phyloP scores from a whole-genome alignment of 768 basidiomycete genomes.

The Strobilomyces dryophilus region DNA sequence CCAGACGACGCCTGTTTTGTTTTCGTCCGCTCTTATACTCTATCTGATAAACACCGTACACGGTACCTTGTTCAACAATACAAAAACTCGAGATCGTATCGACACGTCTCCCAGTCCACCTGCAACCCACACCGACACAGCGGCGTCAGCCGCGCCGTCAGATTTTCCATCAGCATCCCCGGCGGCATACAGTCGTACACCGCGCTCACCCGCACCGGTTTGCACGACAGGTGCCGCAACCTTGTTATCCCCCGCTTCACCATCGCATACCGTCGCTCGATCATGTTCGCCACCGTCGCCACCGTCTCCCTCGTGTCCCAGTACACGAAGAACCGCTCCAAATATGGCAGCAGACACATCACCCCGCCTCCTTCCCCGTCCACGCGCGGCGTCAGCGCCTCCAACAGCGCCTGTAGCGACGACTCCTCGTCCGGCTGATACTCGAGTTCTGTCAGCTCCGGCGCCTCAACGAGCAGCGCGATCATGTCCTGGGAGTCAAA shows the following conservation, averaged over 20 bases:
- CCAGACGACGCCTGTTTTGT: too few relatives aligned
- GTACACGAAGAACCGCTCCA: conserved; percentile 19
- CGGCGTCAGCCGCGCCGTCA: conserved; percentile 17
- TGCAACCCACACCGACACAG: conserved; percentile 16
- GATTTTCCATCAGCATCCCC: conserved; percentile 10
- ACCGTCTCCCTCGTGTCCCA: conserved; percentile 27
- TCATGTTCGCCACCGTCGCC: conserved; percentile 22
- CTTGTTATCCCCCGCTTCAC: conserved; percentile 9
- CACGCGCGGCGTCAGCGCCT: conserved; percentile 20
- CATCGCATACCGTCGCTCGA: conserved; percentile 19
- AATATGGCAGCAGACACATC: conserved; percentile 15
- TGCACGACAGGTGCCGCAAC: conserved; percentile 20
- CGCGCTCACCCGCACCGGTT: conserved; percentile 10
- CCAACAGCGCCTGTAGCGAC: conserved; percentile 15
- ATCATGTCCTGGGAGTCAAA: conserved; percentile 19
- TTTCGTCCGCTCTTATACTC: too few relatives aligned
- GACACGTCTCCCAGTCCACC: conserved; percentile 21
- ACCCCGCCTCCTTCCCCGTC: neutral
- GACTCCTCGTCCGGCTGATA: conserved; percentile 11
- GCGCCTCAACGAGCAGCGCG: conserved; percentile 13
- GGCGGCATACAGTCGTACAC: conserved; percentile 17
- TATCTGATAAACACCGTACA: neutral
- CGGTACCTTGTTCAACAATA: conserved; percentile 5
- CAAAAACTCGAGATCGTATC: conserved; percentile 19
- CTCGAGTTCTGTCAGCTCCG: conserved; percentile 18